Evolutionary conservation across 164 flowering plant species (phyloP).

Genomic region (Hamamelis virginiana): DNA sequence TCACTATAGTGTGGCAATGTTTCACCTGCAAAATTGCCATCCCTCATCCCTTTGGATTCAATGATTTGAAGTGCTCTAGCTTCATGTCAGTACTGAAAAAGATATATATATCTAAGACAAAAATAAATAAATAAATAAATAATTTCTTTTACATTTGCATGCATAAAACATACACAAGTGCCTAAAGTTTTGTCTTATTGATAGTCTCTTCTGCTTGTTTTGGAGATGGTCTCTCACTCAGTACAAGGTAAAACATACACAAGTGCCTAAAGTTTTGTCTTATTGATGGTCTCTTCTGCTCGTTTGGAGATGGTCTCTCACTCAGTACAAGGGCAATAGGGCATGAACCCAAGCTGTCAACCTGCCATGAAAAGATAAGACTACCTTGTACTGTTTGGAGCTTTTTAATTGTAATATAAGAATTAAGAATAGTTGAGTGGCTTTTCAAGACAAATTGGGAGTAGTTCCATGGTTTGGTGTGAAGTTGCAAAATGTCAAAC

Average conservation of each 20-base stretch:
- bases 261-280: no score
- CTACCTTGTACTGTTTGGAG: background rate
- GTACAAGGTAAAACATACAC: conserved; percentile 18
- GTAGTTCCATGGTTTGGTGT: conserved; percentile 14
- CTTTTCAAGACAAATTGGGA: conserved; percentile 5
- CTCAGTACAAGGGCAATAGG: conserved; percentile 22
- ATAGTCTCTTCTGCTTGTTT: background rate
- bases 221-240: conserved; percentile 3
- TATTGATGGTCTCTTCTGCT: no score
- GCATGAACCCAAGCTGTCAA: conserved; percentile 19
- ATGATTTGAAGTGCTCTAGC: no score
- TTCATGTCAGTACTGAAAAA: no score
- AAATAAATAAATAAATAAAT: no score
- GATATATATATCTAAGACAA: no score
- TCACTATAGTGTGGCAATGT: no score
- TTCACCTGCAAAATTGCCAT: no score
- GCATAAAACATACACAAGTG: no score
- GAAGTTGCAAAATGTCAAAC: conserved; percentile 13
- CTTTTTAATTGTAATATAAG: background rate
- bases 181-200: no score
- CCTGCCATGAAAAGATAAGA: conserved; percentile 16
- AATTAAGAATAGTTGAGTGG: background rate
- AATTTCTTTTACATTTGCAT: no score
- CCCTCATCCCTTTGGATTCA: no score
- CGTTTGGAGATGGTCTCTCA: background rate